A percentile compares a stretch with the other conserved stretches of the same genome.
Conservation (phyloP, 1,139 yeast species). For the Suhomyces guaymorum region DNA sequence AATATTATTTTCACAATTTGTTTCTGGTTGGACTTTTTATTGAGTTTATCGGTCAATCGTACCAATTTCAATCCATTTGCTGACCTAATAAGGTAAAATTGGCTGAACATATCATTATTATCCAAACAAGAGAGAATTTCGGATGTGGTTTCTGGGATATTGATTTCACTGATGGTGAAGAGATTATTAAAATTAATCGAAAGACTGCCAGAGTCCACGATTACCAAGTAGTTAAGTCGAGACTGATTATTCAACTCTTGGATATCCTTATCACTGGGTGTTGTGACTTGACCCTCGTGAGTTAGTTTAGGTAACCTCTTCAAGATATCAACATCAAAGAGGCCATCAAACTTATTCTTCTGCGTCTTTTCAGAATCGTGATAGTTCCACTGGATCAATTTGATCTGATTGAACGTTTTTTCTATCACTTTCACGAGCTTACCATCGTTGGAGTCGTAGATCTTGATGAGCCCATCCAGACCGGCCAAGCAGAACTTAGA, state of each 20-base stretch:
- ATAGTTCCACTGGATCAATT: slow-evolving; percentile 28
- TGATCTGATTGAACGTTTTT: slow-evolving; percentile 22
- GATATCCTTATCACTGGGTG: slow-evolving; percentile 13
- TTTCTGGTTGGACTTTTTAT: slow-evolving; percentile 11
- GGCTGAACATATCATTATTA: slow-evolving; percentile 30
- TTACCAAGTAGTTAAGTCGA: slow-evolving; percentile 27
- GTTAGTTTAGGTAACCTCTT: slow-evolving; percentile 29
- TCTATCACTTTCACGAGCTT: slow-evolving; percentile 30
- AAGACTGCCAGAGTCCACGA: slow-evolving; percentile 26
- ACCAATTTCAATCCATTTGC: slow-evolving; percentile 15
- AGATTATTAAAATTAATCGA: slow-evolving; percentile 37
- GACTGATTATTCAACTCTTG: slow-evolving; percentile 14
- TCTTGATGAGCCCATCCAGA: slow-evolving; percentile 43
- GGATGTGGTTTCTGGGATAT: slow-evolving; percentile 16
- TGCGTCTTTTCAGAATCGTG: slow-evolving; percentile 6
- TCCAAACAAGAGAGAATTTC: slow-evolving; percentile 20
- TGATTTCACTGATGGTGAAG: slow-evolving; percentile 27
- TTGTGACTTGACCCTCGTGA: slow-evolving; percentile 11
- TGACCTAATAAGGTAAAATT: slow-evolving; percentile 28
- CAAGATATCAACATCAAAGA: slow-evolving; percentile 30
- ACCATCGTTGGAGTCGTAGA: slow-evolving; percentile 54
- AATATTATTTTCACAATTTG: slow-evolving; percentile 26
- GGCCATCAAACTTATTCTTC: slow-evolving; percentile 15
- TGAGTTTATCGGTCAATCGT: slow-evolving; percentile 16
- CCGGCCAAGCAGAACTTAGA: slow-evolving; percentile 48